These are phyloP conservation scores for Hansenula sp. DNA, from an alignment of 1,139 yeast species.

Conservation along the genomic window DNA sequence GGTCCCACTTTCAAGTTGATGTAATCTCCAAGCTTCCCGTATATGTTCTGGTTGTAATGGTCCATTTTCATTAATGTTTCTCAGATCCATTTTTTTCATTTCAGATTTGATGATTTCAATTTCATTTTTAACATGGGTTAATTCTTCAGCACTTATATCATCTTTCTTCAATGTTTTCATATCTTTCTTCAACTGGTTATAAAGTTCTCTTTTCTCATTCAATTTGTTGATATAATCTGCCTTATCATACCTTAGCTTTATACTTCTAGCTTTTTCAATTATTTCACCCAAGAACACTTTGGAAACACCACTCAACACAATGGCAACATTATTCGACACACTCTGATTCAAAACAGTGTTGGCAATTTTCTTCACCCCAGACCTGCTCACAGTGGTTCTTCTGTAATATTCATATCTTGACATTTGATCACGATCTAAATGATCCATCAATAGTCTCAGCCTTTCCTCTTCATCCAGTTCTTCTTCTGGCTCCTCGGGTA, in stretches of 20 bases:
- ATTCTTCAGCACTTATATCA: constrained; percentile 9
- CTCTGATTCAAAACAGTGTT: constrained; percentile 78
- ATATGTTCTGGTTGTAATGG: constrained; percentile 84
- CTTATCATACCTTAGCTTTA: constrained; percentile 53
- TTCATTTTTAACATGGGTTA: constrained; percentile 6
- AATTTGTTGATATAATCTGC: constrained; percentile 29
- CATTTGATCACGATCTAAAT: constrained; percentile 80
- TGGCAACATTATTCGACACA: constrained; percentile 79
- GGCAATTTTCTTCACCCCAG: constrained; percentile 78
- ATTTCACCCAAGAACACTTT: constrained; percentile 88
- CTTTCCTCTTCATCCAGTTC: constrained; percentile 46
- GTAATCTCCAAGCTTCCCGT: constrained; percentile 83
- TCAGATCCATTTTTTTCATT: constrained; percentile 15
- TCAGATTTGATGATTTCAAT: constrained; percentile 15
- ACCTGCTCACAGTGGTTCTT: constrained; percentile 75
- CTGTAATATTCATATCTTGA: constrained; percentile 84
- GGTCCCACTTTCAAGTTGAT: constrained; percentile 61
- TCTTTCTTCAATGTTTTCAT: constrained; percentile 20
- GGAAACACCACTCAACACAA: constrained; percentile 81
- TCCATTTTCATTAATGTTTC: constrained; percentile 27
- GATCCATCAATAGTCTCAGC: constrained; percentile 62
- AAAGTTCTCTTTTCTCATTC: constrained; percentile 27
- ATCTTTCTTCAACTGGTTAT: constrained; percentile 26
- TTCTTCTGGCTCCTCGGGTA: constrained; percentile 24
- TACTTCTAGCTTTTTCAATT: constrained; percentile 74